A percentile compares a stretch with the other conserved stretches of the same genome.
Evolutionary conservation across 495 filamentous ascomycete species (phyloP).

Genomic region (Pseudotulostoma volvatum): DNA sequence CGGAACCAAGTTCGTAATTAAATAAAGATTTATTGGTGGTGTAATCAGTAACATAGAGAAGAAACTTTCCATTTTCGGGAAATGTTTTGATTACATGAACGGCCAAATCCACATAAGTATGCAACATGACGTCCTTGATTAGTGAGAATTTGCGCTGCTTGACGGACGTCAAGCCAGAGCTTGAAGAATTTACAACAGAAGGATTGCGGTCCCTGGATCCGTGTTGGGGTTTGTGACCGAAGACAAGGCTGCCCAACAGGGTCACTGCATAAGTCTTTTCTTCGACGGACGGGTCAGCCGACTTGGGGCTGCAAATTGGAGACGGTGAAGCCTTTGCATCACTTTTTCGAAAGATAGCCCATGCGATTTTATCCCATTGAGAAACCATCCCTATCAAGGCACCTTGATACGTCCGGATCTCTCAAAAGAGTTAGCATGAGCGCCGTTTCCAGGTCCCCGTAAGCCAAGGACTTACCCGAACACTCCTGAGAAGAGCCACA

Average conservation of each 20-base stretch:
- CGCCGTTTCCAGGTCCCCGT: no score
- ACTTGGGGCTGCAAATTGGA: constrained; percentile 17
- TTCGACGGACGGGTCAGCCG: constrained; percentile 12
- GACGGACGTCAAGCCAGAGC: background rate
- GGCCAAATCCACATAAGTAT: constrained; percentile 49
- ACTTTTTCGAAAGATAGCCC: constrained; percentile 22
- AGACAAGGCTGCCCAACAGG: constrained; percentile 12
- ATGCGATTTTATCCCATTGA: constrained; percentile 16
- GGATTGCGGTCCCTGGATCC: background rate
- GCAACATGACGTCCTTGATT: constrained; percentile 43
- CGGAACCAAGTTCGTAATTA: constrained; percentile 27
- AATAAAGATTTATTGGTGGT: constrained; percentile 49
- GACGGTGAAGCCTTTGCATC: constrained; percentile 10
- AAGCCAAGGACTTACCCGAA: constrained; percentile 27
- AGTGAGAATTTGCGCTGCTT: constrained; percentile 39
- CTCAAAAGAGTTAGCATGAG: constrained; percentile 10
- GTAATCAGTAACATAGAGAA: constrained; percentile 77
- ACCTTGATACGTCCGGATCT: constrained; percentile 14
- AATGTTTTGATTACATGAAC: constrained; percentile 61
- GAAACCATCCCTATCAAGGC: constrained; percentile 15
- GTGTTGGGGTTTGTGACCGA: constrained; percentile 5
- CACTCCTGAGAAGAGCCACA: constrained; percentile 28
- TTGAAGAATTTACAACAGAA: background rate
- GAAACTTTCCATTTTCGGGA: constrained; percentile 29
- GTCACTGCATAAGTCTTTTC: constrained; percentile 16